Evolutionary conservation across 805 yeast genomes (phyloP), one percentile per base, ranked within the genome.

Genomic region (Blastobotrys mokoenaii): DNA sequence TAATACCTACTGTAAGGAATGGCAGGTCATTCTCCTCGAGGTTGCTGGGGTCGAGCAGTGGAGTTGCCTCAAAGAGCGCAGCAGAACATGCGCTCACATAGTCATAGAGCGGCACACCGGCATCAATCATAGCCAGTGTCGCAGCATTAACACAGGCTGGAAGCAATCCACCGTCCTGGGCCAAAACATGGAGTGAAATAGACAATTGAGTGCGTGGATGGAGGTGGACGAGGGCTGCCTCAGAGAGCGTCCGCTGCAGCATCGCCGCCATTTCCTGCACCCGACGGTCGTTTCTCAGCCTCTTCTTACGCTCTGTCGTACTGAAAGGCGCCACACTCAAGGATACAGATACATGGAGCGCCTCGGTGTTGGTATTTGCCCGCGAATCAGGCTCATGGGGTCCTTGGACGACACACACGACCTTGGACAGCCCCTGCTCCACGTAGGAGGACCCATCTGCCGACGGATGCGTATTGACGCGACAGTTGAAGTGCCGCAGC

Each of bases 31-130:
- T 72, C 60, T 87, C 96, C 63, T 93, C 98, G 49, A 84, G 60
- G 8, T 80, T 71, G 61, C 85, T 87, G 48, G 89, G 73, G 61
- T 90, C 98, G 40, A 93, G 68, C 47, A 93, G 67, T 11, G 96
- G 88, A 38, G 76, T 80, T n/a, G 68, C 65, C 54, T 86, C 95
- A 56, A 78, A 80, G 16, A 85, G 64, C 0, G 97, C 97, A 3
- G 88, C 84, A 25, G 82, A 74, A 12, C 86, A 75, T 1, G 95
- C 79, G 45, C 87, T 76, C 12, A 90, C 82, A 60, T 86, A 89
- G 61, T 93, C 97, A 59, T 82, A 84, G 82, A 93, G 81, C 3
- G 96, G 83, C 39, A 93, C 81, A 41, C 97, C 97, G 1, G 97
- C 97, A 65, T 93, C 97, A 30, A 93, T 79, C 38, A 93, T 70